Base-by-base conservation (phyloP, 768 basidiomycete species). In the Kwoniella pini region DNA sequence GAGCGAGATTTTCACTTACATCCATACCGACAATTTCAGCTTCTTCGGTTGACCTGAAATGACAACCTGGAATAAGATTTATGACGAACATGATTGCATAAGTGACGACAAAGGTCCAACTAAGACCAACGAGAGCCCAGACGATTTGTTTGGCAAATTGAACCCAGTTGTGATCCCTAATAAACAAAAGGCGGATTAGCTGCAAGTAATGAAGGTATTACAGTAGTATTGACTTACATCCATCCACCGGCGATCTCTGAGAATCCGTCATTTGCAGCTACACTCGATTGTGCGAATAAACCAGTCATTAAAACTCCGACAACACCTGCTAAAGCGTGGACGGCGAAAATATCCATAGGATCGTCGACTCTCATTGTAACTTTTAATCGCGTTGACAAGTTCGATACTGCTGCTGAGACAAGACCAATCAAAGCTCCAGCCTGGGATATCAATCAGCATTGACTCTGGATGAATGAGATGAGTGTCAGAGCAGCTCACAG, bases 321-420 rank as follows among this genome's bases (percentile, higher is more conserved):
- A 22, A 80, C 71, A 45, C 81, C 80, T 1, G 79, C 75, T 33
- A 80, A 60, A 40, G 76, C 78, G 74, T 80, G 79, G 44, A 75
- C 70, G 9, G 94, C 91, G 72, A 95, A 96, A 74, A 97, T 92
- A 88, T 93, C 80, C 72, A 80, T 74, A 43, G 74, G 72, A 56
- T 76, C 77, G 53, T 77, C 76, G 27, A 79, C 77, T 45, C 74
- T 58, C 76, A 79, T 79, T 27, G 89, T 49, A 76, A 89, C 91
- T 81, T 97, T 98, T 75, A 98, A 84, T 69, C 95, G 88, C 3
- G 95, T 97, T n/a, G 91, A 90, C 77, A 91, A 91, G 80, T 98
- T 98, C 81, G 91, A 96, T 1, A 86, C 67, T 0, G 87, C 88
- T 17, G 90, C 90, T 0, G 87, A 89, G 70, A 90, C 80, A 65